Evolutionary conservation across 768 basidiomycete genomes (phyloP).

Genomic region (Lentinula aciculospora): DNA sequence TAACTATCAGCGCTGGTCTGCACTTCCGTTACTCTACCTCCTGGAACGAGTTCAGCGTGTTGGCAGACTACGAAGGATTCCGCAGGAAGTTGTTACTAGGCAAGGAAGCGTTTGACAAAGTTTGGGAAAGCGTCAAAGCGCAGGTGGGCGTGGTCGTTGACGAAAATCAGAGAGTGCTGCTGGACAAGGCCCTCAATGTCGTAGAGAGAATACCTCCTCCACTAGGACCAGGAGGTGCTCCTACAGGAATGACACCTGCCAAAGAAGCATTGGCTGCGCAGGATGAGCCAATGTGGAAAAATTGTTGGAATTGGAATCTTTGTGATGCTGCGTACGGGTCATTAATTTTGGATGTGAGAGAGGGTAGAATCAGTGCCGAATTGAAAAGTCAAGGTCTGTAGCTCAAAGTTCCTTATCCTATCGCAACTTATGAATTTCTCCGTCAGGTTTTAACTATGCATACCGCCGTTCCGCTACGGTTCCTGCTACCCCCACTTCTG

Average conservation of each 20-base stretch:
- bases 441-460: slow-evolving; percentile 89
- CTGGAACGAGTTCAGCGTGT: slow-evolving; percentile 96
- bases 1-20: slow-evolving; percentile 89
- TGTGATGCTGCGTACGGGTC: slow-evolving; percentile 94
- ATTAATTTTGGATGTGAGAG: slow-evolving; percentile 83
- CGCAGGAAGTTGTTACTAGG: slow-evolving; percentile 72
- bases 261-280: slow-evolving; percentile 34
- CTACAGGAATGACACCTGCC: slow-evolving; percentile 36
- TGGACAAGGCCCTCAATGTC: slow-evolving; percentile 87
- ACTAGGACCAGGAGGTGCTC: slow-evolving; percentile 22
- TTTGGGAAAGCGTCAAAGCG: slow-evolving; percentile 91
- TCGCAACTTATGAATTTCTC: slow-evolving; percentile 1
- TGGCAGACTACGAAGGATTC: slow-evolving; percentile 84
- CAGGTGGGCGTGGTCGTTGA: slow-evolving; percentile 93
- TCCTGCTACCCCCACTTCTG: slow-evolving; percentile 31
- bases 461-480: slow-evolving; percentile 74
- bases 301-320: slow-evolving; percentile 98
- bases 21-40: slow-evolving; percentile 97
- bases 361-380: slow-evolving; percentile 89
- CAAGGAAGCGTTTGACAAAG: slow-evolving; percentile 79
- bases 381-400: slow-evolving; percentile 82
- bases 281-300: slow-evolving; percentile 97
- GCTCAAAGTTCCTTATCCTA: background rate
- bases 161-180: slow-evolving; percentile 78
- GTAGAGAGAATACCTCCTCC: slow-evolving; percentile 71